Conservation (phyloP, 2,329 filamentous ascomycete genomes). For the Colletotrichum paranaense region DNA sequence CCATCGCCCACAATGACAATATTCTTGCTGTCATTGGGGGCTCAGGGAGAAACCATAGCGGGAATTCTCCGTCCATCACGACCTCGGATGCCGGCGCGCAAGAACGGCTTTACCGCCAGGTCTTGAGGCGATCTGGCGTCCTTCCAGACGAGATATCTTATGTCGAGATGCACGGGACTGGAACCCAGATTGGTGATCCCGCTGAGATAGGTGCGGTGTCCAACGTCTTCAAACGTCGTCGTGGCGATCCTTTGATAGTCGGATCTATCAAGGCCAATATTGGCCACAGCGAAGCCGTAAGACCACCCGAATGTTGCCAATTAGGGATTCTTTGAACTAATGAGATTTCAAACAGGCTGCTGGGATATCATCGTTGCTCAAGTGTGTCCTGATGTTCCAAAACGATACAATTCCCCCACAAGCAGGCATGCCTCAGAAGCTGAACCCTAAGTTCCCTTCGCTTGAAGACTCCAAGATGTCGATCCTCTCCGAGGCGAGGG, state of each 20-base stretch:
- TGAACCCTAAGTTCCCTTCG: slow-evolving; percentile 9
- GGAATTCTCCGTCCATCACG: slow-evolving; percentile 45
- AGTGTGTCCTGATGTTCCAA: slow-evolving; percentile 46
- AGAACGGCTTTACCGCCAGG: neutral
- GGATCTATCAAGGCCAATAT: slow-evolving; percentile 38
- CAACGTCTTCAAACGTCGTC: slow-evolving; percentile 23
- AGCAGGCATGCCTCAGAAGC: neutral
- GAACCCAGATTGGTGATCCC: slow-evolving; percentile 58
- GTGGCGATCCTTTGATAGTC: neutral
- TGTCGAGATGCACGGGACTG: slow-evolving; percentile 59
- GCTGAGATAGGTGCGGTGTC: slow-evolving; percentile 55
- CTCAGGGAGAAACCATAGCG: slow-evolving; percentile 54
- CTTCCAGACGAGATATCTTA: slow-evolving; percentile 39
- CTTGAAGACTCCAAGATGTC: neutral
- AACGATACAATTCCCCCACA: slow-evolving; percentile 44
- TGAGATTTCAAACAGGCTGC: slow-evolving; percentile 32
- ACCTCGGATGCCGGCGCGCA: slow-evolving; percentile 37
- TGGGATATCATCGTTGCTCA: slow-evolving; percentile 45
- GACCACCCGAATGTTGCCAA: too few species aligned
- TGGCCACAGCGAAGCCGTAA: slow-evolving; percentile 33
- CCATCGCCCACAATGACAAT: slow-evolving; percentile 58
- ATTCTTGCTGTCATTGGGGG: slow-evolving; percentile 53
- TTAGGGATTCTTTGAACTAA: too few species aligned
- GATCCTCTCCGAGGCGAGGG: neutral
- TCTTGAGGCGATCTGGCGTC: too few species aligned